Evolutionary conservation across 208 protist genomes (phyloP), one percentile per base, ranked within the genome.

Genomic region (Leishmania martiniquensis): DNA sequence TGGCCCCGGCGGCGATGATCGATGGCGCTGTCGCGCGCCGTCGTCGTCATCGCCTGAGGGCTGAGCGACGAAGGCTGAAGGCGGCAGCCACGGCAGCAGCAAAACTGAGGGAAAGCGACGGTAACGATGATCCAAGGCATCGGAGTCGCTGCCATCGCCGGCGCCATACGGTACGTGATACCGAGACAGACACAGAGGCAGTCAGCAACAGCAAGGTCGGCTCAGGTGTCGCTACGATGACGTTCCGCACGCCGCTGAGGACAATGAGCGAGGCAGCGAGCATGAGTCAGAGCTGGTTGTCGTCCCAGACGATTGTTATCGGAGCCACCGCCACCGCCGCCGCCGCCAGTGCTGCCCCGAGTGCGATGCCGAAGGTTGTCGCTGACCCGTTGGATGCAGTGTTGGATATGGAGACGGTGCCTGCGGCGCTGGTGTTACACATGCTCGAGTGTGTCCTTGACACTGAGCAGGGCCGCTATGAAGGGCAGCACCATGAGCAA

Each of bases 391-490:
- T 83, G 20, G 80, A 83, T 3, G 74, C 52, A 15, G 73, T 76
- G 51, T 57, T 57, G 47, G 74, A 83, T 59, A 71, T 83, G 60
- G 75, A 75, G 34, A 83, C 80, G 2, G 57, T 72, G 7, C 80
- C 80, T 4, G 69, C 80, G 7, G 59, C 75, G 80, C 69, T 83
- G 39, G 80, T 78, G 65, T 57, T 83, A 63, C 74, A 79, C 57
- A 83, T 83, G 74, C 74, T 83, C 22, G 80, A 83, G 60, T 32
- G 80, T 10, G 74, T 83, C 51, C 57, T 83, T 1, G 69, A 79
- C 60, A 59, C 65, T 9, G 74, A 78, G 47, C 65, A 76, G 15
- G 25, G 37, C 15, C 47, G 49, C 20, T 60, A 75, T 12, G 59
- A 74, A 45, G 57, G 55, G 22, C 66, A 57, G 22, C 75, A 72